Conservation (phyloP, 2,329 filamentous ascomycete genomes). For the Thermothelomyces thermophilus region DNA sequence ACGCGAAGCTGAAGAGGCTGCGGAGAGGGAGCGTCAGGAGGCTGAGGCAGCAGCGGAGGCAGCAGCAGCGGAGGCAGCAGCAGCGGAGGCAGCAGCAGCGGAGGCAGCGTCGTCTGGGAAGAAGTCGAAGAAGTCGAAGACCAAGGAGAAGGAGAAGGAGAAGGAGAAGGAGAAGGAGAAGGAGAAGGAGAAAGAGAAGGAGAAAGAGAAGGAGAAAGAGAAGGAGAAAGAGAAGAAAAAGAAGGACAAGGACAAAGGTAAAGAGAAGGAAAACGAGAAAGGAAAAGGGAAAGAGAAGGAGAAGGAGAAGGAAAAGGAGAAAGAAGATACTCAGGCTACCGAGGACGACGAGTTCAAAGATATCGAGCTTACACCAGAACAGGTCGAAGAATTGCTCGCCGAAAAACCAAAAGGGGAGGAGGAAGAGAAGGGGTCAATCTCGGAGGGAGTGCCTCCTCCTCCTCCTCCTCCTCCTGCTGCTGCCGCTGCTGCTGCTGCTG, state of each 20-base stretch:
- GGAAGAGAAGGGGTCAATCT: slow-evolving; percentile 18
- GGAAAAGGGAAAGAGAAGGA: slow-evolving; percentile 28
- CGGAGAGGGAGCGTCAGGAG: slow-evolving; percentile 11
- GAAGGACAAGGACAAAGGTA: slow-evolving; percentile 12
- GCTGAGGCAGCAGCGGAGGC: slow-evolving; percentile 24
- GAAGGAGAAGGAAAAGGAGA: slow-evolving; percentile 21
- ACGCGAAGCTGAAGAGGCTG: slow-evolving; percentile 5
- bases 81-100: slow-evolving; percentile 24
- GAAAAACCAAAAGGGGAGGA: slow-evolving; percentile 22
- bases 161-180: slow-evolving; percentile 22
- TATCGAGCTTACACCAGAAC: slow-evolving; percentile 35
- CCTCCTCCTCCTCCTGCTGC: too few species aligned
- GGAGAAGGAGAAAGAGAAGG: background rate
- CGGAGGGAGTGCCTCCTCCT: slow-evolving; percentile 26
- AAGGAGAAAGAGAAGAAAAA: slow-evolving; percentile 25
- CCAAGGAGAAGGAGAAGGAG: slow-evolving; percentile 14
- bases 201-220: slow-evolving; percentile 24
- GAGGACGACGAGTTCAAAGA: slow-evolving; percentile 30
- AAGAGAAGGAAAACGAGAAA: slow-evolving; percentile 2
- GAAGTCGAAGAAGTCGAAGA: slow-evolving; percentile 37
- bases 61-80: slow-evolving; percentile 21
- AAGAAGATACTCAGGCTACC: slow-evolving; percentile 19
- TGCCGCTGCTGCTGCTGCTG: too few species aligned
- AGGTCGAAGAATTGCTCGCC: slow-evolving; percentile 38
- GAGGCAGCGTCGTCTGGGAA: slow-evolving; percentile 29